A percentile compares a stretch with the other conserved stretches of the same genome.
phyloP scores from a whole-genome alignment of 345 rosid species.

The Eucalyptus cloeziana region DNA sequence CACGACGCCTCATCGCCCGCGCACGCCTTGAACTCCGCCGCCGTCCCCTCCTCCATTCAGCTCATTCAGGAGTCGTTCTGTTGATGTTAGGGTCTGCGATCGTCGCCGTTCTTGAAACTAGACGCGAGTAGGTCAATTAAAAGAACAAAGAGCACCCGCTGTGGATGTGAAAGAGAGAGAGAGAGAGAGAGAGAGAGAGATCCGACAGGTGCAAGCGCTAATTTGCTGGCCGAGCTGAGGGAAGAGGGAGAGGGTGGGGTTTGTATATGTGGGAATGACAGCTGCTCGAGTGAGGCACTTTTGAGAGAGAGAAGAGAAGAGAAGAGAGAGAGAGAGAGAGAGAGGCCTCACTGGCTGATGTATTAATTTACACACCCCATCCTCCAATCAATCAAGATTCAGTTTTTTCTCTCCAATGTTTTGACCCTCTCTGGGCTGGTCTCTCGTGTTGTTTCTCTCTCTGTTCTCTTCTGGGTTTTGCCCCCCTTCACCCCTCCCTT shows the following conservation, averaged over 20 bases:
- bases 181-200: conserved; percentile 8
- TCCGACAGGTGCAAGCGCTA: conserved; percentile 40
- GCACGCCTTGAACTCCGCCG: neutral
- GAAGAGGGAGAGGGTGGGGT: conserved; percentile 4
- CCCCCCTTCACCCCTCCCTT: neutral
- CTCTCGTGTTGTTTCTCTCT: neutral
- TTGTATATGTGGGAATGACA: conserved; percentile 22
- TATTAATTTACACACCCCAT: conserved; percentile 48
- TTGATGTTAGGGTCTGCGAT: neutral
- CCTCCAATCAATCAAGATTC: neutral
- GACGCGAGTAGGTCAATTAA: neutral
- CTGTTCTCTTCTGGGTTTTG: neutral
- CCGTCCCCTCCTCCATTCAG: neutral
- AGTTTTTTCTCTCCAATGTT: neutral
- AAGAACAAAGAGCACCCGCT: neutral
- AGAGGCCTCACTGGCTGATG: conserved; percentile 20
- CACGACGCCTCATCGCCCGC: neutral
- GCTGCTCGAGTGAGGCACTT: conserved; percentile 33
- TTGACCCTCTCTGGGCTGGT: neutral
- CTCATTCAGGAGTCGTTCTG: neutral
- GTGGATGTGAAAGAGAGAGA: conserved; percentile 4
- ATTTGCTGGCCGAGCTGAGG: conserved; percentile 34
- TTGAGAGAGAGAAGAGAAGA: conserved; percentile 17
- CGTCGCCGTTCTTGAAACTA: neutral
- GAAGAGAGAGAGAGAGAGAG: neutral